These are phyloP conservation scores for Globisporangium carolinianum DNA, from an alignment of 352 stramenopile species.

Conservation along the genomic window DNA sequence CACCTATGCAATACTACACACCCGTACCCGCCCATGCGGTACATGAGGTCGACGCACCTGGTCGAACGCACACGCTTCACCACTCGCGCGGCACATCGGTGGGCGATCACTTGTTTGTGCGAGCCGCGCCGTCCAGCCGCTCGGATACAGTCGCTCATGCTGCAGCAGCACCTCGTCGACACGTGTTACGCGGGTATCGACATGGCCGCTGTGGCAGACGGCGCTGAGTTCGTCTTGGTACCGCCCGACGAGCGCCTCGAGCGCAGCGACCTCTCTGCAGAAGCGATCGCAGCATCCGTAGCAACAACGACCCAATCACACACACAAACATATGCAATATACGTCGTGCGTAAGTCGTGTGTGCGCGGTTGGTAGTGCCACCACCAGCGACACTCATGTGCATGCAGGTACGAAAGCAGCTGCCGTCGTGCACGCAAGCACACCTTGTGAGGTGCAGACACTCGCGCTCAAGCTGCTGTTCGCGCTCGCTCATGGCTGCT, in stretches of 20 bases:
- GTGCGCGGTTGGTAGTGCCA: too few species aligned
- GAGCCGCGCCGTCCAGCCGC: constrained; percentile 17
- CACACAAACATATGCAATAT: neutral
- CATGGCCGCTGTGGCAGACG: neutral
- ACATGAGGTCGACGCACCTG: constrained; percentile 17
- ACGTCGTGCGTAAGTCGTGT: too few species aligned
- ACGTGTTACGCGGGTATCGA: constrained; percentile 13
- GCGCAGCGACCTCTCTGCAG: constrained; percentile 42
- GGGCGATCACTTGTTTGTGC: constrained; percentile 12
- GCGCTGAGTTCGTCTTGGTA: constrained; percentile 49
- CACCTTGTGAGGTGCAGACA: constrained; percentile 29
- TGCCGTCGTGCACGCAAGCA: neutral
- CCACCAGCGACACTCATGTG: too few species aligned
- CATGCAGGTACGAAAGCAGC: neutral
- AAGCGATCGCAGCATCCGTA: too few species aligned
- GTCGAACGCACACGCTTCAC: constrained; percentile 29
- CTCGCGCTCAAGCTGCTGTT: constrained; percentile 31
- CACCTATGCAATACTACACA: too few species aligned
- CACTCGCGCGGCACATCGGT: constrained; percentile 20
- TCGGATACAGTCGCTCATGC: constrained; percentile 33
- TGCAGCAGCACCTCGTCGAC: constrained; percentile 53
- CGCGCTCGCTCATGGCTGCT: constrained; percentile 9
- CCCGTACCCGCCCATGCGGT: too few species aligned
- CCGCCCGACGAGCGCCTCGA: constrained; percentile 49
- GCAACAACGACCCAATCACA: neutral